These are phyloP conservation scores for Gigaspora rosea DNA, from an alignment of 192 early-diverging fungal species.

Conservation along the genomic window DNA sequence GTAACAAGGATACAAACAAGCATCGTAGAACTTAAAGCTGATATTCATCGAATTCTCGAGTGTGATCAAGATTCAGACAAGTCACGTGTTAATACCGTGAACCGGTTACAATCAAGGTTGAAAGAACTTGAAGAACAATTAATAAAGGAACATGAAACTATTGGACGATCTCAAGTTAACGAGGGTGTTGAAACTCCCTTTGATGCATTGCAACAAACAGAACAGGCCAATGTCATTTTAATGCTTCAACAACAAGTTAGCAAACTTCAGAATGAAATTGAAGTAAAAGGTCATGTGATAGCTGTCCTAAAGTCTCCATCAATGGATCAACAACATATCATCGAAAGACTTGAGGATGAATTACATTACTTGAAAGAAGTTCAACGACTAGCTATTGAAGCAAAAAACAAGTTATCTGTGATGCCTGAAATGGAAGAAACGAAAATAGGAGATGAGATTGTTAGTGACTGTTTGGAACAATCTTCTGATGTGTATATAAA, in stretches of 20 bases:
- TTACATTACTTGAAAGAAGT: conserved; percentile 13
- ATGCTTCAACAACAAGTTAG: conserved; percentile 10
- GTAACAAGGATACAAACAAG: conserved; percentile 8
- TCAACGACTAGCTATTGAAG: neutral
- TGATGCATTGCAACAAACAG: neutral
- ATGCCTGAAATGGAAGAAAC: neutral
- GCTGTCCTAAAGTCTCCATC: conserved; percentile 23
- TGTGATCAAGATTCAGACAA: neutral
- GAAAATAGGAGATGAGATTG: too few relatives aligned
- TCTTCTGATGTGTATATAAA: neutral
- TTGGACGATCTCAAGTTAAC: conserved; percentile 8
- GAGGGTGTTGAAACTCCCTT: neutral
- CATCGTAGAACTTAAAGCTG: conserved; percentile 4
- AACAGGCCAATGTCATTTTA: neutral
- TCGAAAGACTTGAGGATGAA: conserved; percentile 21
- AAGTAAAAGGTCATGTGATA: conserved; percentile 30
- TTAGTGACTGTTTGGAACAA: neutral
- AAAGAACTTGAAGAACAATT: conserved; percentile 19
- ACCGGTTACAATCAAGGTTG: conserved; percentile 9
- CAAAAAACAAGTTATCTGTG: neutral
- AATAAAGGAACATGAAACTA: conserved; percentile 9
- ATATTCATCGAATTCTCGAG: neutral
- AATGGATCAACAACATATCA: conserved; percentile 24
- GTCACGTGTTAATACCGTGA: neutral
- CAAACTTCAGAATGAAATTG: conserved; percentile 28